Percentiles rank a stretch among this genome's conserved stretches.
Conservation (phyloP, 352 stramenopile genomes). For the Phytophthora crassamura region DNA sequence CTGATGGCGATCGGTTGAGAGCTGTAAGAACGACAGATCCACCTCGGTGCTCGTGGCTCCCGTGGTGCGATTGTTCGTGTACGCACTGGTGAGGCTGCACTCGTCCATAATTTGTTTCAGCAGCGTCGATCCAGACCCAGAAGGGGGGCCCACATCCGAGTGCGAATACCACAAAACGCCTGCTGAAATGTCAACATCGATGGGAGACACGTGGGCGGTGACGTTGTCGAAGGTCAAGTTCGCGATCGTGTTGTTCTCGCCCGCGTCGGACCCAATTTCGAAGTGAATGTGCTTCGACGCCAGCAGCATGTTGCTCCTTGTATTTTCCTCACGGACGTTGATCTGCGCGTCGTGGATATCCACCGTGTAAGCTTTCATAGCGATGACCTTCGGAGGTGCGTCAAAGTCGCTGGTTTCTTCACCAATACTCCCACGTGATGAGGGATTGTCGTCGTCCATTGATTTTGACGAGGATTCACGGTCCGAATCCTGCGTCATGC, state of each 20-base stretch:
- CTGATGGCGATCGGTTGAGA: conserved; percentile 78
- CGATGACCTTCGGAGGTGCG: conserved; percentile 39
- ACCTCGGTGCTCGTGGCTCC: conserved; percentile 58
- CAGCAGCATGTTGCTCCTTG: conserved; percentile 69
- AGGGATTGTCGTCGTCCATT: conserved; percentile 20
- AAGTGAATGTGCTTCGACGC: conserved; percentile 83
- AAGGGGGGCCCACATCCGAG: conserved; percentile 6
- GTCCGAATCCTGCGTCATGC: conserved; percentile 32
- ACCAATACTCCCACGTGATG: conserved; percentile 10
- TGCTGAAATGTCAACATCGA: conserved; percentile 77
- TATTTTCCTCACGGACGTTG: conserved; percentile 76
- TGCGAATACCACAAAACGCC: conserved; percentile 81
- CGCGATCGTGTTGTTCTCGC: conserved; percentile 53
- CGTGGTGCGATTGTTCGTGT: conserved; percentile 53
- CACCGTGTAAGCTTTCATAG: conserved; percentile 76
- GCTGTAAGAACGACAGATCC: conserved; percentile 74
- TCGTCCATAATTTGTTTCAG: conserved; percentile 85
- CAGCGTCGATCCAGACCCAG: conserved; percentile 39
- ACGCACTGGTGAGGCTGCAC: conserved; percentile 68
- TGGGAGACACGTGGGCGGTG: conserved; percentile 71
- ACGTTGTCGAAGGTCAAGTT: conserved; percentile 73
- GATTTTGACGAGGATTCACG: conserved; percentile 23
- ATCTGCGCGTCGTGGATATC: conserved; percentile 83
- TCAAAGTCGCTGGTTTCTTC: conserved; percentile 27
- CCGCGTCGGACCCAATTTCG: conserved; percentile 64